Percentiles rank a stretch among this genome's conserved stretches.
Conservation (phyloP, 2,329 filamentous ascomycete species). For the Microdochium trichocladiopsis region DNA sequence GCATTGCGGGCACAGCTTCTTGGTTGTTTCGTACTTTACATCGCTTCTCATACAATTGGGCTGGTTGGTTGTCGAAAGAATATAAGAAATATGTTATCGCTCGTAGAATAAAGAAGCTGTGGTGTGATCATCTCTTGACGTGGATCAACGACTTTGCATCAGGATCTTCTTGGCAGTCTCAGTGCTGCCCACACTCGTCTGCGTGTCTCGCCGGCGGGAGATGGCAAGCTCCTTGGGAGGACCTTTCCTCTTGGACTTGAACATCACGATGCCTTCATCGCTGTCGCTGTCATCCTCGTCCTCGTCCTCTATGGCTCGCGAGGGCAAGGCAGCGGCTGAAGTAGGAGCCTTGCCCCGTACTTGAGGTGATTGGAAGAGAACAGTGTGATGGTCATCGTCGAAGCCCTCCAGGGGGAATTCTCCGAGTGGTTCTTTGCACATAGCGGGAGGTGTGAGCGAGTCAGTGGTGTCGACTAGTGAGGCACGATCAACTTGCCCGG, state of each 20-base stretch:
- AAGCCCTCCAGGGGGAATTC: conserved; percentile 39
- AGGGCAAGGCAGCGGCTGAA: conserved; percentile 8
- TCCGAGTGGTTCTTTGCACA: conserved; percentile 36
- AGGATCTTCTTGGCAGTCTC: conserved; percentile 44
- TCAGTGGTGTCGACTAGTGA: conserved; percentile 44
- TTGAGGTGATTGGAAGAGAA: conserved; percentile 9
- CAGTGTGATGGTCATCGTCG: conserved; percentile 21
- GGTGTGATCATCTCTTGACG: not conserved
- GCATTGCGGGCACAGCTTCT: not conserved
- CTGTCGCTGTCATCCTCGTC: conserved; percentile 44
- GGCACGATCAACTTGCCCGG: conserved; percentile 35
- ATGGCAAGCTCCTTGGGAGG: conserved; percentile 16
- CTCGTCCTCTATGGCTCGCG: conserved; percentile 27
- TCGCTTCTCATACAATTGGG: not conserved
- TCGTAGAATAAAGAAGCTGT: not conserved
- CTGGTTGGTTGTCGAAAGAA: not conserved
- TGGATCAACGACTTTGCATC: not conserved
- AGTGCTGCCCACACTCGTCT: conserved; percentile 53
- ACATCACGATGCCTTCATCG: conserved; percentile 46
- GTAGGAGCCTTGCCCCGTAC: conserved; percentile 12
- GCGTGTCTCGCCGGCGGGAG: conserved; percentile 42
- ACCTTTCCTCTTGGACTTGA: conserved; percentile 38
- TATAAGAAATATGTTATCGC: not conserved
- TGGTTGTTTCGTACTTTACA: not conserved
- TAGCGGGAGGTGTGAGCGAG: conserved; percentile 45